Percentiles rank a stretch among this genome's conserved stretches.
phyloP scores from a whole-genome alignment of 2,329 filamentous ascomycete genomes.

The Alternaria arbusti region DNA sequence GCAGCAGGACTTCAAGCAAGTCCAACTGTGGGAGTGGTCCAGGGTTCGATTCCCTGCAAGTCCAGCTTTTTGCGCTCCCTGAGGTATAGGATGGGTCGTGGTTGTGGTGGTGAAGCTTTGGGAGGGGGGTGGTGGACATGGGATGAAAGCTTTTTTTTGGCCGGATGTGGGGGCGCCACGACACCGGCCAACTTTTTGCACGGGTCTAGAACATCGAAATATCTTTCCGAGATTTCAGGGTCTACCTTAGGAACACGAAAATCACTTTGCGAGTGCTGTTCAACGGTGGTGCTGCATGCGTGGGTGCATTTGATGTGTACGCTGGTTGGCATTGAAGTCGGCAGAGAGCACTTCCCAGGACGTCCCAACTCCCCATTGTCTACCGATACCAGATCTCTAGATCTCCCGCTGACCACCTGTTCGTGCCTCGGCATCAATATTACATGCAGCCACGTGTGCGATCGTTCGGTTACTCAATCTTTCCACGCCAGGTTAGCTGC shows the following conservation, averaged over 20 bases:
- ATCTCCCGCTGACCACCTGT: not conserved
- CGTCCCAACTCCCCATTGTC: too few relatives aligned
- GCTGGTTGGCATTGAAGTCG: not conserved
- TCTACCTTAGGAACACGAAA: not conserved
- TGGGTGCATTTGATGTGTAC: not conserved
- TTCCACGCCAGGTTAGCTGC: slow-evolving; percentile 22
- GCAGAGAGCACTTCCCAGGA: not conserved
- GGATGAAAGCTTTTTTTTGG: too few relatives aligned
- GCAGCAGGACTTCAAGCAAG: not conserved
- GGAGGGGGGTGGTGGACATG: too few relatives aligned
- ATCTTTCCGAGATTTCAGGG: not conserved
- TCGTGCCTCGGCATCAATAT: slow-evolving; percentile 2
- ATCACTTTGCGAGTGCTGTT: not conserved
- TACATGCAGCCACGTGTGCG: slow-evolving; percentile 17
- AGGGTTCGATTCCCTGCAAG: not conserved
- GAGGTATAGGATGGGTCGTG: too few relatives aligned
- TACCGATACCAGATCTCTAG: not conserved
- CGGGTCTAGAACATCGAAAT: not conserved
- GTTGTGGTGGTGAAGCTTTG: too few relatives aligned
- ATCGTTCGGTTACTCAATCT: slow-evolving; percentile 22
- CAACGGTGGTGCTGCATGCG: not conserved
- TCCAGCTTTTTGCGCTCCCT: not conserved
- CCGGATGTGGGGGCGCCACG: not conserved
- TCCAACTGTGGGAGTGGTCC: not conserved
- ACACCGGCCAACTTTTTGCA: not conserved